Base-by-base conservation (phyloP, 345 rosid species). In the Arabidopsis suecica region DNA sequence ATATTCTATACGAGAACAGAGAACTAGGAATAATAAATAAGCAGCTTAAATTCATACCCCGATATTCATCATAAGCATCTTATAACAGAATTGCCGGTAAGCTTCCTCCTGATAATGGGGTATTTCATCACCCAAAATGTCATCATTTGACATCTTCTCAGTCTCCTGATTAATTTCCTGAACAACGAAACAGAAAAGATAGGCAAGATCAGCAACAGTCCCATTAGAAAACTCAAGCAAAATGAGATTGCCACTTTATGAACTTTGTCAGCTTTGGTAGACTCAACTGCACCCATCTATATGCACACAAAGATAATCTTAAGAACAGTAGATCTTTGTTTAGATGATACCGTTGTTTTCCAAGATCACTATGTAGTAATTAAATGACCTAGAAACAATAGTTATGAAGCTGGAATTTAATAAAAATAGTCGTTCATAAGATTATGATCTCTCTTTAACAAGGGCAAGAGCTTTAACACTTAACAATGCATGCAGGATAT, bases 71-170 rank as follows among this genome's bases (percentile, higher is more conserved):
- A 82, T 89, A 68, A 95, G 90, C 34, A 80, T 80, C 79, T 86
- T 88, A 82, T 88, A 91, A 86, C 98, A 93, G 75, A 86, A 87
- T 7, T 59, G 62, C 34, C 91, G 88, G 75, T 89, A 60, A 37
- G 73, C 78, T 76, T 85, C 84, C 80, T 68, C 81, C 82, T 96
- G 99, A 58, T 89, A 90, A 49, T 49, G 13, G 44, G 98, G 99
- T 81, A 96, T 88, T 80, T 93, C 96, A 83, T 93, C 98, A 23
- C 98, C 99, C 82, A 96, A 81, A 74, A 90, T 59, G 80, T 96
- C 99, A 84, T 96, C 96, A 88, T 93, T 96, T 49, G 98, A 88
- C 97, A 93, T 85, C 37, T 40, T 61, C 6, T 68, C 82, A 68
- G 78, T 81, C 41, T 71, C 64, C 65, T 86, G 91, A 63, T 59